These are phyloP conservation scores for Dryas integrifolia DNA, from an alignment of 331 rosid species.

Conservation along the genomic window DNA sequence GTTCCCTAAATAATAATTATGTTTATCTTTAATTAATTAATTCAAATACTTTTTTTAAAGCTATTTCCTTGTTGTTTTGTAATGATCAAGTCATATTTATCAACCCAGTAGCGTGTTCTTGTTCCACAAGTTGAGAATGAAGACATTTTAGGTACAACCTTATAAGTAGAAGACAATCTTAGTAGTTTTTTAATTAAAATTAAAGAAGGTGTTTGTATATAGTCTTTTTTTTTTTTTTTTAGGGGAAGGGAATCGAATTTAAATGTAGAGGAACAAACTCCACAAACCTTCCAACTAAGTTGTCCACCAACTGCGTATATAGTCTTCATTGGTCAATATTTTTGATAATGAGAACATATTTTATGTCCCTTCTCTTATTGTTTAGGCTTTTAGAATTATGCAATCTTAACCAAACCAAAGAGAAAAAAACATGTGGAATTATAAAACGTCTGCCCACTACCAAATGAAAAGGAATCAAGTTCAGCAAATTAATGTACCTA, in stretches of 20 bases:
- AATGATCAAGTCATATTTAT: conserved; percentile 16
- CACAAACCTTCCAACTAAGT: too few relatives aligned
- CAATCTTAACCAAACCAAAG: conserved; percentile 5
- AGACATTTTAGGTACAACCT: conserved; percentile 28
- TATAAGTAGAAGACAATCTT: conserved; percentile 19
- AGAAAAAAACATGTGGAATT: background rate
- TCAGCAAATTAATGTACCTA: background rate
- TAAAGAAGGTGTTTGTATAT: background rate
- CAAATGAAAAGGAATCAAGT: conserved; percentile 1
- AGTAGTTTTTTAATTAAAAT: background rate
- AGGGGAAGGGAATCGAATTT: too few relatives aligned
- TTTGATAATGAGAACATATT: conserved; percentile 9
- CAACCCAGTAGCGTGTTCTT: conserved; percentile 7
- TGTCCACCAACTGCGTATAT: background rate
- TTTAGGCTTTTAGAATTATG: conserved; percentile 9
- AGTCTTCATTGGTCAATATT: conserved; percentile 21
- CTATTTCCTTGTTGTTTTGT: conserved; percentile 28
- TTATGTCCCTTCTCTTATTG: background rate
- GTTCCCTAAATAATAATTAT: background rate
- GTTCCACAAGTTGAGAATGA: conserved; percentile 30
- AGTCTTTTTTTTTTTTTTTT: too few relatives aligned
- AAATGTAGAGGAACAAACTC: too few relatives aligned
- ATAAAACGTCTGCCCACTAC: background rate
- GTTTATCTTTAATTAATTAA: background rate
- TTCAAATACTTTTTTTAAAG: conserved; percentile 8